Base-by-base conservation (phyloP, 2,329 filamentous ascomycete species). In the Phialophora chinensis region DNA sequence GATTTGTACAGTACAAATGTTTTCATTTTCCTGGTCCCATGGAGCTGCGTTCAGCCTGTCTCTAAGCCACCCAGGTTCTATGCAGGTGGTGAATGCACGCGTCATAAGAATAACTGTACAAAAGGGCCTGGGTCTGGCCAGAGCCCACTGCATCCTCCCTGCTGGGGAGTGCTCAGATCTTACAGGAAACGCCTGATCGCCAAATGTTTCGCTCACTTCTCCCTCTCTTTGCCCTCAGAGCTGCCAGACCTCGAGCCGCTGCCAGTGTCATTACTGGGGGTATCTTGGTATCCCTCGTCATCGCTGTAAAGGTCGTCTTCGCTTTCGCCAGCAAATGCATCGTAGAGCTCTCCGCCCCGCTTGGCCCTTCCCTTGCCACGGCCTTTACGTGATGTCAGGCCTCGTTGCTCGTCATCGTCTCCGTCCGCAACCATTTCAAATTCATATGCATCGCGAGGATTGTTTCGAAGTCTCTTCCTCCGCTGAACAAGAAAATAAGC, bases 321-420 rank as follows among this genome's bases (percentile, higher is more conserved):
- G 65, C 94, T 94, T 60, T 93, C 94, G 17, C 92, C 93, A 0
- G 95, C 95, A 83, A 99, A 99, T 4, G 95, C 95, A 82, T 99
- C 95, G 77, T 99, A 99, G 53, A 99, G 81, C 81, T 98, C 94
- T 31, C 94, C 93, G 1, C 92, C 95, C 23, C 81, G 79, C 58
- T 92, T 82, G 71, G 82, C 76, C 77, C 79, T 84, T 72, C 76
- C 78, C 38, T 77, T 77, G 79, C 60, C 85, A 83, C 71, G 86
- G 83, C 82, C 75, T 70, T 23, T 76, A 75, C 38, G 72, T 73
- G 20, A 73, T 72, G 35, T 76, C 67, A 62, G 77, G 66, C 75
- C 80, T 72, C 66, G 79, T 79, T 80, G 73, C 31, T 85, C 83
- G 72, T 88, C 83, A 17, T 85, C 83, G 72, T 96, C 93, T 23